Base-by-base conservation (phyloP, 1,284 basidiomycete genomes). In the Apiotrichum mycotoxinovorans region DNA sequence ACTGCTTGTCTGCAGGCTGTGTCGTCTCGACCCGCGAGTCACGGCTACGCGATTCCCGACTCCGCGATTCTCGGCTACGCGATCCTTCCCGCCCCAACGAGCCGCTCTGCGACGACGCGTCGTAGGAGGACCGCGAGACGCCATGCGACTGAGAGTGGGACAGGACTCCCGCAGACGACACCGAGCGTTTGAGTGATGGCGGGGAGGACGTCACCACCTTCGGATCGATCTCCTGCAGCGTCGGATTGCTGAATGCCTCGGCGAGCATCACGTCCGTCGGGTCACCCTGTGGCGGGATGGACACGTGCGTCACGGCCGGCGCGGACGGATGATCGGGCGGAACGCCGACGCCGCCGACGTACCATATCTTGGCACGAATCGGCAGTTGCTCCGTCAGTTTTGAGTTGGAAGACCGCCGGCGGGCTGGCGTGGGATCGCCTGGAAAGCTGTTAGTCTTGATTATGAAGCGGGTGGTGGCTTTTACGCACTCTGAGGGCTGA, bases 291-390 rank as follows among this genome's bases (percentile, higher is more conserved):
- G 25, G 26, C 7, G 33, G 30, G 14, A 51, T 25, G 4, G 46
- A 37, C 30, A 55, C 12, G 15, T 47, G 42, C 17, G 56, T 37
- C 20, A 22, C 22, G 11, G 51, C 20, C 1, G 71, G 69, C 0
- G 72, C 68, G 0, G 69, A 69, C 0, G 66, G 66, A 48, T 77
- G 74, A 12, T 55, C 55, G 0, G 66, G 66, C 0, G 73, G 75
- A n/a, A 75, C 67, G 17, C 75, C 75, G 14, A 76, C 58, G 0
- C 65, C 51, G 9, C 73, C 73, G 11, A 65, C 67, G 12, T 56
- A 56, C 7, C 52, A 43, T 20, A 62, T 30, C 26, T 49, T 20
- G 18, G 51, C 22, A 37, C 35, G 20, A 20, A 37, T n/a, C 14
- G 34, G 22, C 26, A 41, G 34, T 23, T 34, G 22, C 18, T 25